phyloP scores from a whole-genome alignment of 2,329 filamentous ascomycete genomes.

The Diaporthe vexans region DNA sequence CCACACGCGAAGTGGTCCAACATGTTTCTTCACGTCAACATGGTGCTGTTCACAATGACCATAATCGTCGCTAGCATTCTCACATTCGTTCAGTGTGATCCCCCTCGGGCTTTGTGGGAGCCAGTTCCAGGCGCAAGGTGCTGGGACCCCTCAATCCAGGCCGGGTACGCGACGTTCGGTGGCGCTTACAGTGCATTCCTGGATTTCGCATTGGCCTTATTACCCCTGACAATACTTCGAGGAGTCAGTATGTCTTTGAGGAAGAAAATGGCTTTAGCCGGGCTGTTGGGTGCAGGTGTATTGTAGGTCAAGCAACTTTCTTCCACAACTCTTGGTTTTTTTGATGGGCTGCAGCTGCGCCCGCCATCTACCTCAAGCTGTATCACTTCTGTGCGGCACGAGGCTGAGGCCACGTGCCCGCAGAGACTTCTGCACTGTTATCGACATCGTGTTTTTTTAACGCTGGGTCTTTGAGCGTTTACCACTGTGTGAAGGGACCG shows the following conservation, averaged over 20 bases:
- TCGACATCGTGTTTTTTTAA: too few relatives aligned
- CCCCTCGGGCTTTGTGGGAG: constrained; percentile 20
- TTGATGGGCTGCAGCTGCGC: too few relatives aligned
- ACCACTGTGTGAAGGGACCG: too few relatives aligned
- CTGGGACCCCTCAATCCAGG: constrained; percentile 23
- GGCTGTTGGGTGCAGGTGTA: constrained; percentile 2
- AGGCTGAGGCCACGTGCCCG: too few relatives aligned
- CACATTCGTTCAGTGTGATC: constrained; percentile 22
- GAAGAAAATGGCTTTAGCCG: neutral
- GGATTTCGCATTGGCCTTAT: constrained; percentile 18
- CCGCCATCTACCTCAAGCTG: too few relatives aligned
- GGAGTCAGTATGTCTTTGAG: constrained; percentile 7
- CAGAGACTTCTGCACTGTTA: too few relatives aligned
- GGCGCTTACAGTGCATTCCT: constrained; percentile 22
- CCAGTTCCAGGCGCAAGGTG: constrained; percentile 1
- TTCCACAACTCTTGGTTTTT: too few relatives aligned
- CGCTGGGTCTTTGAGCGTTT: too few relatives aligned
- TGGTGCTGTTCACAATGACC: neutral
- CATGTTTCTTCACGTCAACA: constrained; percentile 5
- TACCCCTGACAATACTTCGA: neutral
- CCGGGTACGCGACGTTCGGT: constrained; percentile 8
- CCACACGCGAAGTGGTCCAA: neutral
- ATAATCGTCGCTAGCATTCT: constrained; percentile 13
- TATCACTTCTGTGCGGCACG: too few relatives aligned
- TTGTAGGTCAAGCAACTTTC: neutral